Evolutionary conservation across 2,329 filamentous ascomycete species (phyloP).

Genomic region (Amylocarpus encephaloides): DNA sequence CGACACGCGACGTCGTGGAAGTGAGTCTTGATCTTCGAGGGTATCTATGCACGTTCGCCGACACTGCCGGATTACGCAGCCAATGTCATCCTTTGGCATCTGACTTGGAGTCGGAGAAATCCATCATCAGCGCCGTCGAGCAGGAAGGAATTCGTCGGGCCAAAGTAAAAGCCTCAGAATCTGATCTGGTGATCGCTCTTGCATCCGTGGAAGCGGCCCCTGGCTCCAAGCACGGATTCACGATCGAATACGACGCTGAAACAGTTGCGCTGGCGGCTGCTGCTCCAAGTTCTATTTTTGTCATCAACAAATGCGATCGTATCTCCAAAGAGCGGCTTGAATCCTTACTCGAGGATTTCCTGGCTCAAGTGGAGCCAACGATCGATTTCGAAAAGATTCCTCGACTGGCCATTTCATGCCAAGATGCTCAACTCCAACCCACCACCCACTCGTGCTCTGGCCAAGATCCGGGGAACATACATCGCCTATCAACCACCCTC

Average conservation of each 20-base stretch:
- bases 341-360: constrained; percentile 38
- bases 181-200: constrained; percentile 79
- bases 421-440: constrained; percentile 39
- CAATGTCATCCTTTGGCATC: constrained; percentile 15
- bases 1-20: constrained; percentile 90
- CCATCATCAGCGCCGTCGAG: constrained; percentile 66
- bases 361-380: constrained; percentile 32
- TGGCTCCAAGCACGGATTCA: constrained; percentile 25
- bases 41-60: constrained; percentile 88
- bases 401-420: constrained; percentile 68
- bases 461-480: constrained; percentile 57
- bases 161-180: constrained; percentile 70
- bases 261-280: constrained; percentile 47
- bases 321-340: constrained; percentile 34
- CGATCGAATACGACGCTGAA: constrained; percentile 49
- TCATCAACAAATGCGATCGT: constrained; percentile 58
- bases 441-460: neutral
- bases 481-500: constrained; percentile 60
- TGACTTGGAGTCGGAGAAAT: constrained; percentile 12
- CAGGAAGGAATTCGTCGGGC: constrained; percentile 86
- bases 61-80: constrained; percentile 81
- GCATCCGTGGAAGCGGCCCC: constrained; percentile 58
- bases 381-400: constrained; percentile 22
- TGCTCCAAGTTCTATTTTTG: constrained; percentile 45
- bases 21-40: constrained; percentile 83